Evolutionary conservation across 768 basidiomycete genomes (phyloP).

Genomic region (Grammothele lineata): DNA sequence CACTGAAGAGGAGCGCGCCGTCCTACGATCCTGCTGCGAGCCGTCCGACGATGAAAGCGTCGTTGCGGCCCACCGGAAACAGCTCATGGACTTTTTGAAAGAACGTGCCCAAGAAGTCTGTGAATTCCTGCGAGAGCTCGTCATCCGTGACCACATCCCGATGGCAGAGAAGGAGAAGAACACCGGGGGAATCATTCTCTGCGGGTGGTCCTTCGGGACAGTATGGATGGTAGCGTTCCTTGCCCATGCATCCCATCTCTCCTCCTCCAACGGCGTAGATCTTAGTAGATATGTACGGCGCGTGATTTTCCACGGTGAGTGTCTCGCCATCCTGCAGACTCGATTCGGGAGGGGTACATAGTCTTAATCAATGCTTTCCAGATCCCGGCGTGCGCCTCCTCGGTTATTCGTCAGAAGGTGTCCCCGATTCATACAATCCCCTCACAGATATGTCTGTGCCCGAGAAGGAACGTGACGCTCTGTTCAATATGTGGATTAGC

Average conservation of each 20-base stretch:
- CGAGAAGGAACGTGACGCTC: neutral
- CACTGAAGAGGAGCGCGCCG: constrained; percentile 4
- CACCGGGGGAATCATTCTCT: constrained; percentile 10
- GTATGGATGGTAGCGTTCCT: constrained; percentile 5
- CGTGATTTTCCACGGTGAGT: constrained; percentile 5
- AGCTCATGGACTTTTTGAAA: neutral
- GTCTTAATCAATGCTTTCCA: too few species aligned
- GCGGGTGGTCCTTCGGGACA: constrained; percentile 11
- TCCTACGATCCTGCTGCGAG: neutral
- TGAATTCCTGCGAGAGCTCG: constrained; percentile 1
- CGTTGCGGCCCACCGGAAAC: neutral
- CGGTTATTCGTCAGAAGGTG: too few species aligned
- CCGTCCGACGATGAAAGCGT: neutral
- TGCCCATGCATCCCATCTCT: neutral
- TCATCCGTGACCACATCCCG: neutral
- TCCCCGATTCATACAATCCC: neutral
- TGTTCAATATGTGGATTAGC: constrained; percentile 6
- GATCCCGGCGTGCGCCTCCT: neutral
- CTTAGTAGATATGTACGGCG: constrained; percentile 1
- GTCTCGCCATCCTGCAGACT: neutral
- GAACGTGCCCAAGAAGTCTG: constrained; percentile 1
- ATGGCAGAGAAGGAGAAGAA: neutral
- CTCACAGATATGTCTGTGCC: neutral
- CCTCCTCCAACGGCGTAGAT: neutral
- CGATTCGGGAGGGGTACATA: too few species aligned